Percentiles rank a stretch among this genome's conserved stretches.
phyloP scores from a whole-genome alignment of 2,329 filamentous ascomycete species.

The Blumeria graminis region DNA sequence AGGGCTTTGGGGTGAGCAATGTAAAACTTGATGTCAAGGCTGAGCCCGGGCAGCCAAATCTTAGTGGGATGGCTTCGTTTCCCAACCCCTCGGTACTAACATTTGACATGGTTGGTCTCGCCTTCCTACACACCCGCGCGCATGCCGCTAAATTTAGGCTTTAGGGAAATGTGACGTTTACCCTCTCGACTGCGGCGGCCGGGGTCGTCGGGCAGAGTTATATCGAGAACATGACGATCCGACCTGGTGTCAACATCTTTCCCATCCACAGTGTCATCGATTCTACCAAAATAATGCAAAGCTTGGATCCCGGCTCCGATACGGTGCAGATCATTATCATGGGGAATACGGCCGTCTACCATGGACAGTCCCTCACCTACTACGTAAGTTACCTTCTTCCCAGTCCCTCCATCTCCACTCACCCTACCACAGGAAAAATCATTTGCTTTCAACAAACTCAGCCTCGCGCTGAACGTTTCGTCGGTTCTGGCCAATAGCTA shows the following conservation, averaged over 20 bases:
- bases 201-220: constrained; percentile 24
- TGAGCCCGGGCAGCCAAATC: constrained; percentile 23
- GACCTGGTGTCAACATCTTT: constrained; percentile 27
- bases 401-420: background rate
- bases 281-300: constrained; percentile 16
- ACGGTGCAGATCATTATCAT: constrained; percentile 25
- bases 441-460: constrained; percentile 22
- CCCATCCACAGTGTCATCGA: constrained; percentile 25
- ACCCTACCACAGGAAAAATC: constrained; percentile 17
- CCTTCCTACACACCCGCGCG: background rate
- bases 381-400: constrained; percentile 16
- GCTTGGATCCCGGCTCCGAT: constrained; percentile 16
- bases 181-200: constrained; percentile 19
- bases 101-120: constrained; percentile 19
- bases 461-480: constrained; percentile 21
- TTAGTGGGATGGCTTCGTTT: constrained; percentile 27
- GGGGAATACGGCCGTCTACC: constrained; percentile 23
- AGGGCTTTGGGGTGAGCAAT: constrained; percentile 24
- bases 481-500: constrained; percentile 14
- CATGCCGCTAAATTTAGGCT: constrained; percentile 11
- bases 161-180: constrained; percentile 20
- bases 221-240: constrained; percentile 25
- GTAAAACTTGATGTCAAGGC: constrained; percentile 21
- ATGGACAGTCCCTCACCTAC: constrained; percentile 26
- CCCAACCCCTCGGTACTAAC: constrained; percentile 35